A percentile compares a stretch with the other conserved stretches of the same genome.
phyloP scores from a whole-genome alignment of 768 basidiomycete genomes.

The Royoungia palumana region DNA sequence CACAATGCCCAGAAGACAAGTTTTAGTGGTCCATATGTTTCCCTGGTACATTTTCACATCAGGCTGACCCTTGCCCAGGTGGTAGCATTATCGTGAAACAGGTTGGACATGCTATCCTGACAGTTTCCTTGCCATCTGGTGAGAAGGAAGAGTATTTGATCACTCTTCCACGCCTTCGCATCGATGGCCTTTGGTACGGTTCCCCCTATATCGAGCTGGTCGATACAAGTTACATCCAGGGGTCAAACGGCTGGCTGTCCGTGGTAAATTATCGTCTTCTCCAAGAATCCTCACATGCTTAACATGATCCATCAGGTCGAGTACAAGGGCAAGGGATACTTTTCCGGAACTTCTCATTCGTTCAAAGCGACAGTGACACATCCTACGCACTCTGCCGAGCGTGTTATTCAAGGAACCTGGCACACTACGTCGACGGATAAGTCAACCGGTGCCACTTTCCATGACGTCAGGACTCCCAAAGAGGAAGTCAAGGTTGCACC shows the following conservation, averaged over 20 bases:
- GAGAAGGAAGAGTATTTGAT: conserved; percentile 75
- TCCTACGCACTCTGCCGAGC: conserved; percentile 40
- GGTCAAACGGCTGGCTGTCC: conserved; percentile 56
- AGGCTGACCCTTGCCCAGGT: conserved; percentile 33
- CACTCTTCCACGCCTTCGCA: conserved; percentile 86
- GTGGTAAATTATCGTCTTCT: conserved; percentile 34
- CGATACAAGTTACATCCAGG: conserved; percentile 77
- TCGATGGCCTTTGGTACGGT: conserved; percentile 91
- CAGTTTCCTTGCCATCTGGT: conserved; percentile 56
- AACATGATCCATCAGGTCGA: conserved; percentile 60
- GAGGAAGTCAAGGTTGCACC: conserved; percentile 69
- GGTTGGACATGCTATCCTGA: conserved; percentile 88
- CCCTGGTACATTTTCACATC: not conserved
- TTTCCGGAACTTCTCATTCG: conserved; percentile 87
- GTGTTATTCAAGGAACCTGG: conserved; percentile 80
- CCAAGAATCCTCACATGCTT: conserved; percentile 18
- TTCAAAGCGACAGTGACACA: conserved; percentile 81
- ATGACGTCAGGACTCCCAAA: conserved; percentile 71
- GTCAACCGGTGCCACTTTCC: conserved; percentile 54
- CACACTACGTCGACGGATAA: conserved; percentile 57
- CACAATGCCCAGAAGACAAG: conserved; percentile 95
- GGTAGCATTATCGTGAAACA: conserved; percentile 87
- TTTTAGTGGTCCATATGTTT: conserved; percentile 61
- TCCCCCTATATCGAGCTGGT: conserved; percentile 90
- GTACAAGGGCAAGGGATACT: conserved; percentile 96